Percentiles rank a stretch among this genome's conserved stretches.
Conservation (phyloP, 2,329 filamentous ascomycete species). For the Chaetoscypha palmicola region DNA sequence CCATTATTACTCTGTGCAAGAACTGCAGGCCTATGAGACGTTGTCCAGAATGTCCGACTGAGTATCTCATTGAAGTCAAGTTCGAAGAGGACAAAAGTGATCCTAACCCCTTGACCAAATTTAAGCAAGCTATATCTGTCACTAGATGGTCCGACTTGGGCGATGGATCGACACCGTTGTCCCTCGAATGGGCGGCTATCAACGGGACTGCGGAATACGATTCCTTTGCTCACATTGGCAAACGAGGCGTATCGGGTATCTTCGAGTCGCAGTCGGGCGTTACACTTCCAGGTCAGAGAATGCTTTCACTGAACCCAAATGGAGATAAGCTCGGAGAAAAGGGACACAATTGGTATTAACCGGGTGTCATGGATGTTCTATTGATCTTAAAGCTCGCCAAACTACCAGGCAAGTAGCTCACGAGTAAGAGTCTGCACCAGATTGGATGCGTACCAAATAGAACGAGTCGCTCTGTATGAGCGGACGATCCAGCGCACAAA, state of each 20-base stretch:
- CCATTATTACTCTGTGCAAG: constrained; percentile 45
- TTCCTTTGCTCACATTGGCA: constrained; percentile 46
- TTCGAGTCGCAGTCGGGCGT: constrained; percentile 51
- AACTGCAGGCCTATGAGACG: constrained; percentile 51
- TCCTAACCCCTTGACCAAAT: constrained; percentile 33
- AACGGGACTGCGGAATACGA: constrained; percentile 44
- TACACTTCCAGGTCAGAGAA: constrained; percentile 48
- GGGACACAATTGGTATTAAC: constrained; percentile 51
- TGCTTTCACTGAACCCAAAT: constrained; percentile 52
- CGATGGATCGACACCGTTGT: constrained; percentile 42
- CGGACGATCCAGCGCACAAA: too few species aligned
- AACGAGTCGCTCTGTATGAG: too few species aligned
- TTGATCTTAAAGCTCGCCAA: too few species aligned
- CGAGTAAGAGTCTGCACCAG: too few species aligned
- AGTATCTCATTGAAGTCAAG: constrained; percentile 55
- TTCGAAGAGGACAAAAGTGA: constrained; percentile 48
- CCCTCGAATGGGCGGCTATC: constrained; percentile 49
- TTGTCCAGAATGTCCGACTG: constrained; percentile 54
- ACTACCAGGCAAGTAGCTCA: too few species aligned
- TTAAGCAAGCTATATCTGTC: constrained; percentile 53
- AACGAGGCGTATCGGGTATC: constrained; percentile 48
- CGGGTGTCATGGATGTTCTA: too few species aligned
- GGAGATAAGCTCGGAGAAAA: constrained; percentile 47
- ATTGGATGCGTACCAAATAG: too few species aligned
- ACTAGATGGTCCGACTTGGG: constrained; percentile 57